phyloP scores from a whole-genome alignment of 108 stramenopile species.

The Skeletonema costatum region DNA sequence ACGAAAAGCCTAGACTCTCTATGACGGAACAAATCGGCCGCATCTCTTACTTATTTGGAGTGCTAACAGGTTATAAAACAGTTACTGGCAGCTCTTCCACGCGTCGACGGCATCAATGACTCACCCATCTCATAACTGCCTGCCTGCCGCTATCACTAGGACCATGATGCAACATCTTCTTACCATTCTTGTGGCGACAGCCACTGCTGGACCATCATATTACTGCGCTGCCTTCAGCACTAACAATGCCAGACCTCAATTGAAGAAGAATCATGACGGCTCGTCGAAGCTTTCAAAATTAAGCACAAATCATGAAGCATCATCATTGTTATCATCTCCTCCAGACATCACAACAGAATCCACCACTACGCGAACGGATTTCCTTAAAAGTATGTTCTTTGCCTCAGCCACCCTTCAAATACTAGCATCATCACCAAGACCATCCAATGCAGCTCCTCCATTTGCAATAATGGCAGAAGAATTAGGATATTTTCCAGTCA shows the following conservation, averaged over 20 bases:
- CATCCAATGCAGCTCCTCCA: slow-evolving; percentile 72
- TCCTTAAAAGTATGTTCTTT: slow-evolving; percentile 8
- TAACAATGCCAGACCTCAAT: background rate
- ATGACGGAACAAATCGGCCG: too few relatives aligned
- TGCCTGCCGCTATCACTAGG: too few relatives aligned
- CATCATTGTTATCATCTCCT: too few relatives aligned
- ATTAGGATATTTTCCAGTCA: slow-evolving; percentile 85
- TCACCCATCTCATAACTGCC: too few relatives aligned
- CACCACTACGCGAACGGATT: background rate
- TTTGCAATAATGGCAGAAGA: slow-evolving; percentile 89
- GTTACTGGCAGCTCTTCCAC: too few relatives aligned
- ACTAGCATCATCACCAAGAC: background rate
- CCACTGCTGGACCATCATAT: background rate
- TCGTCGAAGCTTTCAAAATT: background rate
- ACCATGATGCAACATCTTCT: background rate
- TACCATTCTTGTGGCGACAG: background rate
- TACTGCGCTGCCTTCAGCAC: background rate
- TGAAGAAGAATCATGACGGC: too few relatives aligned
- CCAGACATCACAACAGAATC: background rate
- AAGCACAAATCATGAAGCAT: too few relatives aligned
- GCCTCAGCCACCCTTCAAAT: background rate
- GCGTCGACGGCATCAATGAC: too few relatives aligned
- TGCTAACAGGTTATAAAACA: too few relatives aligned
- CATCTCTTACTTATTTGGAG: too few relatives aligned
- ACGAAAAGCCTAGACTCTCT: too few relatives aligned